A percentile compares a stretch with the other conserved stretches of the same genome.
Conservation (phyloP, 306 rosid species). For the Mucuna pruriens region DNA sequence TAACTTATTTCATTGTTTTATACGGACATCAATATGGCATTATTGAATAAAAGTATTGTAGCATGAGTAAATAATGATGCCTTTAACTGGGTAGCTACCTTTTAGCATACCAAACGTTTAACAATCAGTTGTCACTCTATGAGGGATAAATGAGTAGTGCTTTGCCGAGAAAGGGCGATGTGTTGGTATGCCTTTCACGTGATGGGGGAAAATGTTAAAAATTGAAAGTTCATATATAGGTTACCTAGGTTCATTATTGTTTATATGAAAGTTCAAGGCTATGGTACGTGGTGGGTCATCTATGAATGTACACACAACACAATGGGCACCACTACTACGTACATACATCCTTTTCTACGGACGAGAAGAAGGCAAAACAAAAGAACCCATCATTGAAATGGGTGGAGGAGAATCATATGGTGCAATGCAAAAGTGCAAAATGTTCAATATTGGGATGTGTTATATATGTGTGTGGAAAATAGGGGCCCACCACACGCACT, state of each 20-base stretch:
- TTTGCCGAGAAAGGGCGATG: slow-evolving; percentile 18
- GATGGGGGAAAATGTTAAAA: slow-evolving; percentile 35
- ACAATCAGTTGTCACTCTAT: slow-evolving; percentile 5
- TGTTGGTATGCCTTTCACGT: neutral
- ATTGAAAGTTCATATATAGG: neutral
- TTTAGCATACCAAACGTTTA: slow-evolving; percentile 19
- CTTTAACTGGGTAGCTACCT: slow-evolving; percentile 20
- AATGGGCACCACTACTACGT: neutral
- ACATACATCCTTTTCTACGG: neutral
- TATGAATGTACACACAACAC: slow-evolving; percentile 6
- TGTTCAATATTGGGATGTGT: slow-evolving; percentile 62
- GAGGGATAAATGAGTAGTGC: slow-evolving; percentile 29
- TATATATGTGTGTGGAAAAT: slow-evolving; percentile 23
- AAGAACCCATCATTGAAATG: slow-evolving; percentile 39
- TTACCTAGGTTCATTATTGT: slow-evolving; percentile 20
- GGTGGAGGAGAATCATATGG: slow-evolving; percentile 54
- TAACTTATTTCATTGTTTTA: neutral
- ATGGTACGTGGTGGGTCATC: slow-evolving; percentile 7
- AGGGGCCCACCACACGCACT: slow-evolving; percentile 70
- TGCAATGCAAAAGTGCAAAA: slow-evolving; percentile 56
- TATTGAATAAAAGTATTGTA: slow-evolving; percentile 37
- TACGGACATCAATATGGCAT: neutral
- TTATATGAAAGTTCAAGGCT: slow-evolving; percentile 25
- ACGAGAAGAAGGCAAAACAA: slow-evolving; percentile 28
- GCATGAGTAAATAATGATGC: slow-evolving; percentile 19